A percentile compares a stretch with the other conserved stretches of the same genome.
phyloP scores from a whole-genome alignment of 345 rosid genomes.

The Eucalyptus tenuipes region DNA sequence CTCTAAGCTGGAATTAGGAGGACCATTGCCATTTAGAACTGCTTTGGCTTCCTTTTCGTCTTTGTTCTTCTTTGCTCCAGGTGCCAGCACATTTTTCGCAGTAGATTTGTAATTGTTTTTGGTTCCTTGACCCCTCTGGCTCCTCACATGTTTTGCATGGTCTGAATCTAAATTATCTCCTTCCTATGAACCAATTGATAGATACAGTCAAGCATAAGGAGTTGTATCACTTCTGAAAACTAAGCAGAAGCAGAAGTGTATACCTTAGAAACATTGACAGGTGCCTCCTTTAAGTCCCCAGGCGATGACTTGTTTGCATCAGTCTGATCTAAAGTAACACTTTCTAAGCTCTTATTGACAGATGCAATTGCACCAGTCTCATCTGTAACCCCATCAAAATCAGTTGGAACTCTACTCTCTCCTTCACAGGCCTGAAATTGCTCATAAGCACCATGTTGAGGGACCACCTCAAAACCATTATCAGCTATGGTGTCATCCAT shows the following conservation, averaged over 20 bases:
- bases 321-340: background rate
- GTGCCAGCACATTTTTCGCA: background rate
- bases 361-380: background rate
- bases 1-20: background rate
- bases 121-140: background rate
- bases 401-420: background rate
- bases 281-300: background rate
- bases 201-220: background rate
- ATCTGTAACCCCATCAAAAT: background rate
- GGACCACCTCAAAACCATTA: background rate
- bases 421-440: background rate
- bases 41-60: background rate
- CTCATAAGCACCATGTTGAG: background rate
- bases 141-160: background rate
- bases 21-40: background rate
- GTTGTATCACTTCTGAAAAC: background rate
- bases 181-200: background rate
- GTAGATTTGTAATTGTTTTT: background rate
- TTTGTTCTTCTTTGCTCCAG: background rate
- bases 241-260: background rate
- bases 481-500: background rate
- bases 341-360: background rate
- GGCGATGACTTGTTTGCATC: background rate
- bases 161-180: background rate
- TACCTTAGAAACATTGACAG: background rate